Evolutionary conservation across 2,329 filamentous ascomycete genomes (phyloP), one percentile per base, ranked within the genome.

Genomic region (Rhynchosporium graminicola): DNA sequence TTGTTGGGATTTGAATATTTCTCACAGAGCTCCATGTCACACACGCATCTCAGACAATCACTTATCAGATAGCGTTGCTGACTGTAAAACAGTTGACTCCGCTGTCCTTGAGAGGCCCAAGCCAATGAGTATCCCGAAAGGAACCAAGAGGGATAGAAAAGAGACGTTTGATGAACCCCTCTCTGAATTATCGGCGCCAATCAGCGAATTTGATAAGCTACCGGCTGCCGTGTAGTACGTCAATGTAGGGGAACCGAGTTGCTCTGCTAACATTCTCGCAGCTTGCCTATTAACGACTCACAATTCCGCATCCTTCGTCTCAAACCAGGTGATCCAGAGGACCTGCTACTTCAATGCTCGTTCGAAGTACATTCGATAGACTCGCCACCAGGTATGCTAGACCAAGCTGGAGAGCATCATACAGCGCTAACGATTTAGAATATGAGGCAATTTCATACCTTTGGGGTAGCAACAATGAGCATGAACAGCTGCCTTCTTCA

Each of bases 381-480:
- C 0, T 29, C n/a, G 7, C 46, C 57, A 3, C 57, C 46, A 29
- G 20, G 33, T 29, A 54, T 28, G 36, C 38, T 6, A 5, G 15
- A 20, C n/a, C n/a, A 9, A 46, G 8, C 26, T 8, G 9, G 7
- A 5, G 9, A 46, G 4, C n/a, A 26, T 5, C 4, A 6, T 43
- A 10, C 6, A 46, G 10, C 38, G 36, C 38, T 20, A 7, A 13
- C 10, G 3, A 20, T 28, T 20, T 10, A 54, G 51, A 54, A 12
- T 64, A 64, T 40, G 64, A 63, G 42, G 59, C 61, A 3, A 50
- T 65, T 26, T 63, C 64, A 1, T 65, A 65, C 36, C 46, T 52
- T 10, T 65, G 64, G 64, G 64, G 58, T 3, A 50, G 45, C 13
- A 50, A 51, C 38, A 57, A 56, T 29, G 26, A 56, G 12, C n/a